Evolutionary conservation across 495 filamentous ascomycete species (phyloP), one percentile per base, ranked within the genome.

Genomic region (Eremomyces bilateralis): DNA sequence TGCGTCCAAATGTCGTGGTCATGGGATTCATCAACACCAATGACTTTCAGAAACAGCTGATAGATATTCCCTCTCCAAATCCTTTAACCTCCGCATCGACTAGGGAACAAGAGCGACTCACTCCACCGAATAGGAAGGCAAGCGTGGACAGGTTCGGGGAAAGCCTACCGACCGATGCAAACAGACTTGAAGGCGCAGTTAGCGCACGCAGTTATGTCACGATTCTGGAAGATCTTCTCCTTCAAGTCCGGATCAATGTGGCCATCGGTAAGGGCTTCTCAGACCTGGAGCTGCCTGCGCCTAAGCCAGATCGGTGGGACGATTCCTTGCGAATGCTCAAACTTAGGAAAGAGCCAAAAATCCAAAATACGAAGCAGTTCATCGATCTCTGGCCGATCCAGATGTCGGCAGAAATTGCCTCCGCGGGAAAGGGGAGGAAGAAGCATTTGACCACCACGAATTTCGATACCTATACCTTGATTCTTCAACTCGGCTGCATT

Each of bases 381-480:
- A 84, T 91, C 35, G 81, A 91, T 42, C 58, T 91, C 6, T 91
- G 80, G 80, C 80, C 80, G 0, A 84, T 90, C 39, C 80, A 73
- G 47, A 72, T 68, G 68, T 80, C 78, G 8, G 80, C 81, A 20
- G 79, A 82, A 39, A 66, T 88, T 29, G 57, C 61, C 1, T 34
- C 10, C 17, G 30, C 68, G 10, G 67, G 73, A 41, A 61, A 44
- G 2, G 63, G 65, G 42, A 54, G 56, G 34, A 67, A 66, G 37
- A 61, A 64, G 32, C 83, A 73, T 45, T 64, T 85, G 13, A 48
- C 80, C 30, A 91, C 81, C 2, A 88, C 81, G 1, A 91, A 91
- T 43, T 91, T 91, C 51, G 81, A 91, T 46, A 91, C 80, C 5
- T 90, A 90, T 49, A 90, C 80, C 1, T 55, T 90, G 20, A 90